These are phyloP conservation scores for Alternaria sp. DNA, from an alignment of 2,329 filamentous ascomycete species.

Conservation along the genomic window DNA sequence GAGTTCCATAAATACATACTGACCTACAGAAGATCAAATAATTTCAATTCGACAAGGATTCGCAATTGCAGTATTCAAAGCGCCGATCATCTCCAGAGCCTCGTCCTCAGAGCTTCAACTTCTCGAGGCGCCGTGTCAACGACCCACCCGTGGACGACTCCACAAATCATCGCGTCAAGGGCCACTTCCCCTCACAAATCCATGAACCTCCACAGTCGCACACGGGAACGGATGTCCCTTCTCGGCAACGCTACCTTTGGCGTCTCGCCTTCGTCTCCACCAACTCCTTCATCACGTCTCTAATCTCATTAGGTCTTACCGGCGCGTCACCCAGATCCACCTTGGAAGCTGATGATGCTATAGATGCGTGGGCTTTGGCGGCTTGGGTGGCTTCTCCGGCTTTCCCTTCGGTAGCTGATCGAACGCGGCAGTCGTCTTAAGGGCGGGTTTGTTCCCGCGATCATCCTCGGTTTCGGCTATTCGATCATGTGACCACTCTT, in stretches of 20 bases:
- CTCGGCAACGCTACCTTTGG: background rate
- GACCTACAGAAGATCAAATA: background rate
- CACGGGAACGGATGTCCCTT: background rate
- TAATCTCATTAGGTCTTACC: background rate
- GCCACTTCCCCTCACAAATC: background rate
- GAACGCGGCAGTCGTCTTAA: background rate
- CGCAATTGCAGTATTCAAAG: background rate
- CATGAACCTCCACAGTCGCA: background rate
- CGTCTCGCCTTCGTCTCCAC: background rate
- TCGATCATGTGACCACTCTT: conserved; percentile 1
- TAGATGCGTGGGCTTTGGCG: background rate
- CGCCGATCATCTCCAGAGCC: background rate
- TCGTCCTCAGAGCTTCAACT: background rate
- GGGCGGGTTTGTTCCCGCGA: background rate
- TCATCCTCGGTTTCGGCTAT: conserved; percentile 9
- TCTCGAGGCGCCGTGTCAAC: background rate
- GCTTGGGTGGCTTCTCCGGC: background rate
- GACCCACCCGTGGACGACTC: background rate
- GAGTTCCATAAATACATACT: background rate
- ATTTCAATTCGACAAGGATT: background rate
- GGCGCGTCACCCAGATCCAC: background rate
- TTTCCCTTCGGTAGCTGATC: background rate
- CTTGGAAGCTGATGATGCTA: background rate
- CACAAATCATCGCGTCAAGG: background rate
- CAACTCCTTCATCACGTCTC: background rate